These are phyloP conservation scores for Cyberlindnera sargentensis DNA, from an alignment of 805 yeast genomes.

Conservation along the genomic window DNA sequence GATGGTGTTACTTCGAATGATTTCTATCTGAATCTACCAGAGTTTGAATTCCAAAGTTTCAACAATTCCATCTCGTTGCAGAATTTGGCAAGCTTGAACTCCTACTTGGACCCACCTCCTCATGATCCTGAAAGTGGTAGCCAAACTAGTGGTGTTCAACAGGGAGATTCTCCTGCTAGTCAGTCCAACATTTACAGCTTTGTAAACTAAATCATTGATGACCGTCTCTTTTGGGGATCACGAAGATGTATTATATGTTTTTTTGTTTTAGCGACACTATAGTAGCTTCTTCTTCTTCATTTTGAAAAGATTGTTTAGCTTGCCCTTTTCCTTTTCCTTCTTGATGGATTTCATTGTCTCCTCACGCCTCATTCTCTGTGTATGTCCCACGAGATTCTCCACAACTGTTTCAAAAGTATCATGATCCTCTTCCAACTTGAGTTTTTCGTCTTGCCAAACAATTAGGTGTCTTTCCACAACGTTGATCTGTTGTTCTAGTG, in stretches of 20 bases:
- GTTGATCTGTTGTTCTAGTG: conserved; percentile 28
- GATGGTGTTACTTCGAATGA: conserved; percentile 17
- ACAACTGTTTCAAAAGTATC: conserved; percentile 79
- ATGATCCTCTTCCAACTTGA: conserved; percentile 53
- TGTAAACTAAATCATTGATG: conserved; percentile 2
- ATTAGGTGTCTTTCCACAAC: conserved; percentile 32
- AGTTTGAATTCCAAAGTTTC: conserved; percentile 21
- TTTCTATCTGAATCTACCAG: conserved; percentile 20
- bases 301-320: conserved; percentile 10
- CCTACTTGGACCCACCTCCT: conserved; percentile 9
- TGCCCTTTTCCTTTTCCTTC: conserved; percentile 22
- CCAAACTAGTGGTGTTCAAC: neutral
- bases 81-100: conserved; percentile 19
- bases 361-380: conserved; percentile 66
- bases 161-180: neutral
- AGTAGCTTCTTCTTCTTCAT: conserved; percentile 3
- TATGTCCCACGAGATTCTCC: conserved; percentile 83
- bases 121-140: neutral
- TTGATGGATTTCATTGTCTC: conserved; percentile 31
- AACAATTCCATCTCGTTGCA: conserved; percentile 18
- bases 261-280: neutral
- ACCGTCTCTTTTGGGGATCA: neutral
- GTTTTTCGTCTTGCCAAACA: conserved; percentile 46
- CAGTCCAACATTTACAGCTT: conserved; percentile 9
- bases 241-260: neutral